Evolutionary conservation across 148 eudicot genomes (phyloP).

Genomic region (Linanthus parryae): DNA sequence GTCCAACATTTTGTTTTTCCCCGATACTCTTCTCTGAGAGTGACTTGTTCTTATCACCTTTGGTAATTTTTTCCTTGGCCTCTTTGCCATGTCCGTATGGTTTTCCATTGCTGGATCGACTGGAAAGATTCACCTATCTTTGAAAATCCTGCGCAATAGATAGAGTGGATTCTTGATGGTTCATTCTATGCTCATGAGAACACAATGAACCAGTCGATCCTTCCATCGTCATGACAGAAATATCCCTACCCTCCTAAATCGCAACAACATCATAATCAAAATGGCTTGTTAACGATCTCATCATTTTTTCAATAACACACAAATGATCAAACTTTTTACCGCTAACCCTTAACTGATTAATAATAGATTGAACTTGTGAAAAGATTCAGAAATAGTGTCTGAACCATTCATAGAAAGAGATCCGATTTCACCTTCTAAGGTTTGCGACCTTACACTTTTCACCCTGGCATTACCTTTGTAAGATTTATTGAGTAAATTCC

Average conservation of each 20-base stretch:
- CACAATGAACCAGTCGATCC: not conserved
- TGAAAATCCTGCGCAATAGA: not conserved
- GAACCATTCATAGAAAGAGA: slow-evolving; percentile 9
- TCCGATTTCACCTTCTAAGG: slow-evolving; percentile 9
- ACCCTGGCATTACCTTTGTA: slow-evolving; percentile 3
- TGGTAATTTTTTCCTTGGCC: too few relatives aligned
- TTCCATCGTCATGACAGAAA: not conserved
- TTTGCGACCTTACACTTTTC: slow-evolving; percentile 1
- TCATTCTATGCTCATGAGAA: not conserved
- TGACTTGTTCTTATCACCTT: too few relatives aligned
- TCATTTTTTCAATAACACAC: slow-evolving; percentile 6
- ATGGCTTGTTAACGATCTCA: not conserved
- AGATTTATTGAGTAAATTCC: not conserved
- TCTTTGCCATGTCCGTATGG: not conserved
- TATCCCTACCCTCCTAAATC: slow-evolving; percentile 6
- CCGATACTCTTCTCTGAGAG: too few relatives aligned
- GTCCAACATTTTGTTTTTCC: too few relatives aligned
- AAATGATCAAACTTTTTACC: slow-evolving; percentile 4
- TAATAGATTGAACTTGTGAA: slow-evolving; percentile 6
- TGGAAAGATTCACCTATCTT: not conserved
- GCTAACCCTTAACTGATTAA: slow-evolving; percentile 4
- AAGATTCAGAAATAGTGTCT: slow-evolving; percentile 6
- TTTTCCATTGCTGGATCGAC: not conserved
- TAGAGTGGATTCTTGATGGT: too few relatives aligned
- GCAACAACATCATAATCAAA: slow-evolving; percentile 7